Evolutionary conservation across 2,329 filamentous ascomycete species (phyloP).

Genomic region (Fusarium sacchari): DNA sequence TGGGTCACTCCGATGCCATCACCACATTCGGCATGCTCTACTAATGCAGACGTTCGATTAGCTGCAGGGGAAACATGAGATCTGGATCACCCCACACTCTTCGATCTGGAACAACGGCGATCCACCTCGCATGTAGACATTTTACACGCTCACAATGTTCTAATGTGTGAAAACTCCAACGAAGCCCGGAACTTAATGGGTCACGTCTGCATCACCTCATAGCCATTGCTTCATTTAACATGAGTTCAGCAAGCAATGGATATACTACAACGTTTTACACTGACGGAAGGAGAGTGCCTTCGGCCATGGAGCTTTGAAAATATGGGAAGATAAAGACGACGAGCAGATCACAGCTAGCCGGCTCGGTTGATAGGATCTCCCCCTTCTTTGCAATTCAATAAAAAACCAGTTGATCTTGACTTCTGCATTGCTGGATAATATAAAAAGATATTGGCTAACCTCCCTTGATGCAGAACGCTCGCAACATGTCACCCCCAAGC

Average conservation of each 20-base stretch:
- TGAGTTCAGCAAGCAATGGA: not conserved
- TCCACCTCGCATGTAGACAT: conserved; percentile 29
- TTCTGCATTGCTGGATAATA: conserved; percentile 1
- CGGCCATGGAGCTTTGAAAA: not conserved
- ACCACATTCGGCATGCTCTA: conserved; percentile 19
- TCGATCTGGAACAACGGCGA: conserved; percentile 30
- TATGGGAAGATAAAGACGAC: not conserved
- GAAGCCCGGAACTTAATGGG: not conserved
- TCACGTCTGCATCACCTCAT: not conserved
- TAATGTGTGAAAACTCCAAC: not conserved
- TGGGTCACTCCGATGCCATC: conserved; percentile 22
- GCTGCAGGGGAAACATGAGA: conserved; percentile 34
- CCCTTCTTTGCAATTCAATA: not conserved
- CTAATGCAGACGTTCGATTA: conserved; percentile 32
- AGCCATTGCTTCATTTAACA: not conserved
- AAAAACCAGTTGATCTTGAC: not conserved
- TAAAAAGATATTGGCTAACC: not conserved
- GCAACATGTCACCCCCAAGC: not conserved
- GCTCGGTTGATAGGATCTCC: not conserved
- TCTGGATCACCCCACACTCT: conserved; percentile 39
- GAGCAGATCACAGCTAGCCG: not conserved
- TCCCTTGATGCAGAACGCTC: conserved; percentile 13
- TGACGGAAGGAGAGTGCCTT: not conserved
- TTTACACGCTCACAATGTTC: not conserved
- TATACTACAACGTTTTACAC: not conserved